Evolutionary conservation across 371 early-diverging fungal genomes (phyloP).

Genomic region (Lichtheimia ramosa): DNA sequence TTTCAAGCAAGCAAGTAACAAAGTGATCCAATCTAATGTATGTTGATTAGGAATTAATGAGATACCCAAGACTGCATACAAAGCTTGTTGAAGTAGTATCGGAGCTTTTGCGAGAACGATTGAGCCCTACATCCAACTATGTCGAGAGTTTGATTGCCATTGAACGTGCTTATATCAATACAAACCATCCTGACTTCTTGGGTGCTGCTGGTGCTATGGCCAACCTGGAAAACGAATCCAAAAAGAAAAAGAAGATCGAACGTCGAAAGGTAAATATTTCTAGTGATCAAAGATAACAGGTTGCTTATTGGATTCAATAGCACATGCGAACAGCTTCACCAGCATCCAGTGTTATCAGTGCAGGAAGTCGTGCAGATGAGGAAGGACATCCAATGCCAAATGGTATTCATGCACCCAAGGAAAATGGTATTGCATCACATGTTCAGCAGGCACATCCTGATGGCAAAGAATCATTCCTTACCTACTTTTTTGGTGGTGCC

Average conservation of each 20-base stretch:
- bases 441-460: slow-evolving; percentile 1
- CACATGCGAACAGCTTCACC: slow-evolving; percentile 11
- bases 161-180: slow-evolving; percentile 91
- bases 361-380: slow-evolving; percentile 10
- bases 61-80: slow-evolving; percentile 84
- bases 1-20: neutral
- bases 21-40: neutral
- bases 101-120: slow-evolving; percentile 79
- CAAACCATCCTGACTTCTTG: slow-evolving; percentile 92
- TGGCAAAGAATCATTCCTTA: slow-evolving; percentile 65
- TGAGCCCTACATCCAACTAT: slow-evolving; percentile 73
- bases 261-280: slow-evolving; percentile 14
- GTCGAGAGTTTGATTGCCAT: slow-evolving; percentile 88
- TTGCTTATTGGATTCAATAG: neutral
- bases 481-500: slow-evolving; percentile 78
- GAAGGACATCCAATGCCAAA: slow-evolving; percentile 8
- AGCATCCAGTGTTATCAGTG: slow-evolving; percentile 15
- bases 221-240: slow-evolving; percentile 51
- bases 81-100: slow-evolving; percentile 81
- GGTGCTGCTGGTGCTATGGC: slow-evolving; percentile 84
- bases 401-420: slow-evolving; percentile 11
- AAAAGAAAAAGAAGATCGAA: slow-evolving; percentile 51
- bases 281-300: neutral
- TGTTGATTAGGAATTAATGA: slow-evolving; percentile 58
- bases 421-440: slow-evolving; percentile 14